Evolutionary conservation across 768 basidiomycete species (phyloP).

Genomic region (Cyclocybe cylindracea): DNA sequence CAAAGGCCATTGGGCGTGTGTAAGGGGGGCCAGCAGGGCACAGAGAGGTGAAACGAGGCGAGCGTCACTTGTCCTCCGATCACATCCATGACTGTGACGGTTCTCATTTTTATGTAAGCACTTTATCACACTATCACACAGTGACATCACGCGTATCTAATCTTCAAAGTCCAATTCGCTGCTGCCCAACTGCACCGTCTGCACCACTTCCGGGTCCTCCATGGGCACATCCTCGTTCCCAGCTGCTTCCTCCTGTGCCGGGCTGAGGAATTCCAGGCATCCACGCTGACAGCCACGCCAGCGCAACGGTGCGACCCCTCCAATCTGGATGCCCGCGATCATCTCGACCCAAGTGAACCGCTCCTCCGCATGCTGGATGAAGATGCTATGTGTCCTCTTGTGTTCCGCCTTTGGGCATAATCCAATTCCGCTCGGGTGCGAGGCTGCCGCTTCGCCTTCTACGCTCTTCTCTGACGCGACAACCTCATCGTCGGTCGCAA

Average conservation of each 20-base stretch:
- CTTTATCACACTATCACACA: constrained; percentile 17
- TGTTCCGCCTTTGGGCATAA: constrained; percentile 52
- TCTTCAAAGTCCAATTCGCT: constrained; percentile 24
- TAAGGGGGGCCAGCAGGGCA: neutral
- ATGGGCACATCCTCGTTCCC: constrained; percentile 5
- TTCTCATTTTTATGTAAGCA: constrained; percentile 22
- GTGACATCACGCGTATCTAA: constrained; percentile 1
- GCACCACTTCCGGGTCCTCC: constrained; percentile 16
- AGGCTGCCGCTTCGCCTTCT: constrained; percentile 18
- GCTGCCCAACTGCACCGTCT: constrained; percentile 19
- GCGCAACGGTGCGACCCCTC: constrained; percentile 54
- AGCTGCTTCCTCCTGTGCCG: constrained; percentile 11
- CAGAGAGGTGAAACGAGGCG: neutral
- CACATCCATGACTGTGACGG: constrained; percentile 24
- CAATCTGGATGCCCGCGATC: constrained; percentile 53
- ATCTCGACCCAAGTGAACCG: constrained; percentile 63
- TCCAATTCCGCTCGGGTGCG: constrained; percentile 36
- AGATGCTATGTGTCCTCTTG: constrained; percentile 33
- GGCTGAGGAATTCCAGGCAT: constrained; percentile 61
- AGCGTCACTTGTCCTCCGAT: constrained; percentile 5
- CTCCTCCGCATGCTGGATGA: constrained; percentile 60
- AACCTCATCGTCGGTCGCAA: constrained; percentile 23
- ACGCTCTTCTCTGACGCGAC: neutral
- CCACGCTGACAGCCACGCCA: constrained; percentile 72
- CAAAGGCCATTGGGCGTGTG: constrained; percentile 5